Base-by-base conservation (phyloP, 352 stramenopile species). In the Phytophthora cryptogea region DNA sequence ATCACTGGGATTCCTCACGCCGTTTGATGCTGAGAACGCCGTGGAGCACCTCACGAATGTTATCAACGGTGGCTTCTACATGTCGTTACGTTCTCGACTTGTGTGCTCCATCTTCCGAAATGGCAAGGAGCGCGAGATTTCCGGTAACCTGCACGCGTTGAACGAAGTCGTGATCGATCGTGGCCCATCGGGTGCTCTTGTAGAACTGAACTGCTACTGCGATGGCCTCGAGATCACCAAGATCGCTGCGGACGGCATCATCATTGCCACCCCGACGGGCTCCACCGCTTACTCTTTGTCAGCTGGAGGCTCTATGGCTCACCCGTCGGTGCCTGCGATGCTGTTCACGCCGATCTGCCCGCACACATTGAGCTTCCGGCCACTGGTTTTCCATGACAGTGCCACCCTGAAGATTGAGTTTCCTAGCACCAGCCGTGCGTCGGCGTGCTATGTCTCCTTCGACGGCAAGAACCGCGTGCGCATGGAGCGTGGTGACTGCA, bases 121-220 rank as follows among this genome's bases (percentile, higher is more conserved):
- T 7, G 72, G 80, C 52, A 73, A 89, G 50, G 74, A 83, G 30
- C 64, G 54, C 5, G 77, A 88, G 50, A 70, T 74, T 14, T 55
- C 77, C n/a, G 66, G 72, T 30, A 71, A 89, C 1, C 83, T 97
- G 54, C 93, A 98, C 66, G 96, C 98, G 7, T 76, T 99, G 31
- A 99, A 99, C 71, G 97, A 99, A 81, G 96, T 99, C 40, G 96
- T 99, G 27, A 96, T 99, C 53, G 96, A 99, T 69, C 88, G 97
- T 35, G 97, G 97, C 5, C 83, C 80, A 17, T 91, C 73, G 2
- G 86, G 80, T 6, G 83, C 85, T 33, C 88, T 99, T 40, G 93
- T 98, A 10, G 94, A 98, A 59, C 77, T 99, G 16, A 97, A 99
- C 68, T 98, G 94, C 73, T 99, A 96, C 79, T 98, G 96, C 66